Evolutionary conservation across 2,329 filamentous ascomycete species (phyloP).

Genomic region (Westerdykella aurantiaca): DNA sequence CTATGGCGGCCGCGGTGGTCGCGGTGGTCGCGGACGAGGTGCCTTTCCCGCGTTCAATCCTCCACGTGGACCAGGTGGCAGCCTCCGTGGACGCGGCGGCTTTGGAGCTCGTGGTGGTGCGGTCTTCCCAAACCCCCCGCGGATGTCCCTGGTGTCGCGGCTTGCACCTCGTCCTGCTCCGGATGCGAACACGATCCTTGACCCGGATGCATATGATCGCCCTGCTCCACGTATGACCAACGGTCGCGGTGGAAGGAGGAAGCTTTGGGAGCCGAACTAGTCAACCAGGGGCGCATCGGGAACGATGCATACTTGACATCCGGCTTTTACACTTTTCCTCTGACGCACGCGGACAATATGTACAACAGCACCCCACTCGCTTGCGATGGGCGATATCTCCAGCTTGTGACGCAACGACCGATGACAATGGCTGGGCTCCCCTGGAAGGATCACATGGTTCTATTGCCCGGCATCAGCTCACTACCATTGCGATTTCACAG

Average conservation of each 20-base stretch:
- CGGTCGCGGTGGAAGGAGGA: conserved; percentile 31
- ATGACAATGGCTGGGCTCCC: too few species aligned
- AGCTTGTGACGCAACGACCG: too few species aligned
- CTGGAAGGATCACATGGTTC: too few species aligned
- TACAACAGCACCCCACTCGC: too few species aligned
- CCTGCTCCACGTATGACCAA: conserved; percentile 25
- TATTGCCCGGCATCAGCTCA: too few species aligned
- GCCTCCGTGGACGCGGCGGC: conserved; percentile 21
- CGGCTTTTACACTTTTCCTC: background rate
- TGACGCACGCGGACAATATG: too few species aligned
- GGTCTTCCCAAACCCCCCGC: conserved; percentile 22
- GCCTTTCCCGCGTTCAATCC: background rate
- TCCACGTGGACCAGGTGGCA: conserved; percentile 19
- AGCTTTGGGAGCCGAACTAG: conserved; percentile 39
- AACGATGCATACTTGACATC: conserved; percentile 1
- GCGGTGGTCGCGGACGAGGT: conserved; percentile 18
- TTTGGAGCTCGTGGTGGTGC: conserved; percentile 24
- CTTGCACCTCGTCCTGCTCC: conserved; percentile 17
- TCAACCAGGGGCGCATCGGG: conserved; percentile 1
- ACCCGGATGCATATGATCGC: conserved; percentile 37
- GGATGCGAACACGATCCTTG: conserved; percentile 35
- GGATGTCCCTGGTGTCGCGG: too few species aligned
- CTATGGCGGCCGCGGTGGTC: conserved; percentile 2
- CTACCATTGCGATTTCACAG: too few species aligned
- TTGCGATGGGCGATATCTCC: too few species aligned